phyloP scores from a whole-genome alignment of 345 rosid genomes.

The Pistacia integerrima region DNA sequence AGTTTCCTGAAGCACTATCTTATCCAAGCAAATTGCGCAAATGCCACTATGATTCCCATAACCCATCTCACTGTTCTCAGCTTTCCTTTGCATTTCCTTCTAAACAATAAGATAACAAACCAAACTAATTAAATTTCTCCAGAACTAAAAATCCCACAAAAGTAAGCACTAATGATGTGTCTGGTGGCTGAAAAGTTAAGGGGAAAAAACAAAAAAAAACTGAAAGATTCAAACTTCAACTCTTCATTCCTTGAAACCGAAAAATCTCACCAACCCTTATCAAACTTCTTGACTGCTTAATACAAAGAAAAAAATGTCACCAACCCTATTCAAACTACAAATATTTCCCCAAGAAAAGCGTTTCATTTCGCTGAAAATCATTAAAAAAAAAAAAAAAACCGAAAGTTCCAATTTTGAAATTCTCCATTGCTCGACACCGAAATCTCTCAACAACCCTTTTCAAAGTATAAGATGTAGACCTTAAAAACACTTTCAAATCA shows the following conservation, averaged over 20 bases:
- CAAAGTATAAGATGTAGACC: not conserved
- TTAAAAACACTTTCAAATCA: not conserved
- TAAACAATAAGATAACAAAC: slow-evolving; percentile 25
- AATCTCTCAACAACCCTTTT: not conserved
- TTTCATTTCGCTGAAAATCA: too few species aligned
- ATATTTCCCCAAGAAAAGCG: too few species aligned
- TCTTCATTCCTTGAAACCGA: not conserved
- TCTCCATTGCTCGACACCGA: not conserved
- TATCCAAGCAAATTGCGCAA: slow-evolving; percentile 87
- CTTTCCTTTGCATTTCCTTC: slow-evolving; percentile 41
- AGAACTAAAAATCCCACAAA: not conserved
- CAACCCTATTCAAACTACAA: too few species aligned
- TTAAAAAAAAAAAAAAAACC: not conserved
- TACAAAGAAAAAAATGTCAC: too few species aligned
- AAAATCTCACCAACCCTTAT: not conserved
- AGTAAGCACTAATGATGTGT: not conserved
- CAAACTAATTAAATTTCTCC: not conserved
- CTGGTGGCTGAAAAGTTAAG: not conserved
- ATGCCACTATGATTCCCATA: slow-evolving; percentile 69
- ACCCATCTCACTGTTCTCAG: slow-evolving; percentile 31
- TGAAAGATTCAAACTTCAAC: not conserved
- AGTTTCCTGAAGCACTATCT: slow-evolving; percentile 80
- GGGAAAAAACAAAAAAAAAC: not conserved
- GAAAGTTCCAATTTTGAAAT: not conserved
- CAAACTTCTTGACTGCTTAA: too few species aligned